These are phyloP conservation scores for Diaporthe longicolla DNA, from an alignment of 2,329 filamentous ascomycete genomes.

Conservation along the genomic window DNA sequence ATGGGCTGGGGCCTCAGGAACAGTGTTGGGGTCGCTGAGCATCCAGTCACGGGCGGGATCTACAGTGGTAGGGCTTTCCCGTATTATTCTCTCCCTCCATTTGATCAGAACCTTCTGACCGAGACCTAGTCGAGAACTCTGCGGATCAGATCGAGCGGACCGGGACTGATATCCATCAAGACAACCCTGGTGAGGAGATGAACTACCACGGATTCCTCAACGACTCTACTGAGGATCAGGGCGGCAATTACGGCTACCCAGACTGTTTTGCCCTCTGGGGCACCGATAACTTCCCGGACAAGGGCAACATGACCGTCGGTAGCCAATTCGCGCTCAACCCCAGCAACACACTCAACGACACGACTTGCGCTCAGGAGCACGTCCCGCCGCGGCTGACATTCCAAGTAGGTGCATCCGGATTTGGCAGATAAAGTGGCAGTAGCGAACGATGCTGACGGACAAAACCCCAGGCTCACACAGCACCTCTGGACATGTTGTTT, in stretches of 20 bases:
- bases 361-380: slow-evolving; percentile 58
- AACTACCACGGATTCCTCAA: slow-evolving; percentile 76
- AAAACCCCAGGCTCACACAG: slow-evolving; percentile 69
- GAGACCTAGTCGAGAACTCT: slow-evolving; percentile 71
- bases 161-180: slow-evolving; percentile 70
- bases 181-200: slow-evolving; percentile 80
- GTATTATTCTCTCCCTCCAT: no score
- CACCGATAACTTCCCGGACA: slow-evolving; percentile 59
- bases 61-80: slow-evolving; percentile 52
- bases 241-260: slow-evolving; percentile 79
- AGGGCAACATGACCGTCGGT: slow-evolving; percentile 59
- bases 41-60: slow-evolving; percentile 63
- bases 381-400: slow-evolving; percentile 70
- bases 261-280: slow-evolving; percentile 78
- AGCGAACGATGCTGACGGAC: background rate
- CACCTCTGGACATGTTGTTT: slow-evolving; percentile 81
- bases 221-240: slow-evolving; percentile 51
- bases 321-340: slow-evolving; percentile 63
- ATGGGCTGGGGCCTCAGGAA: slow-evolving; percentile 79
- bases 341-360: slow-evolving; percentile 57
- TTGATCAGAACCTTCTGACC: background rate
- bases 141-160: slow-evolving; percentile 71
- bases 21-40: slow-evolving; percentile 75
- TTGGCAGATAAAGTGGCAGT: background rate
- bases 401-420: slow-evolving; percentile 45